These are phyloP conservation scores for Acacia concinna DNA, from an alignment of 331 rosid genomes.

Conservation along the genomic window DNA sequence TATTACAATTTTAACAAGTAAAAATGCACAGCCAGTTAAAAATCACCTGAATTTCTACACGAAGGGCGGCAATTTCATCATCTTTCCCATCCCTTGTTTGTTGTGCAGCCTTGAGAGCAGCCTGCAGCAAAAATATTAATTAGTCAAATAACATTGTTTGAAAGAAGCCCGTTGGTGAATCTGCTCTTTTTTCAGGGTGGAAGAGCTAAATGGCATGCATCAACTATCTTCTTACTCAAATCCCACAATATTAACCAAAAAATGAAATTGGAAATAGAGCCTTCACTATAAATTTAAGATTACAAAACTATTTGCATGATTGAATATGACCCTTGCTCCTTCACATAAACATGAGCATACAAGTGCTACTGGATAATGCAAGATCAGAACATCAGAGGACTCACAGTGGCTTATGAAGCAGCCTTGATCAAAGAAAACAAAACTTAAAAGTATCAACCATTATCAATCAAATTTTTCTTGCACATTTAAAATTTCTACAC, in stretches of 20 bases:
- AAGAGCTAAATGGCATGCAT: not conserved
- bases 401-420: conserved; percentile 20
- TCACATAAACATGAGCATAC: conserved; percentile 20
- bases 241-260: conserved; percentile 15
- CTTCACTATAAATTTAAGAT: conserved; percentile 11
- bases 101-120: conserved; percentile 91
- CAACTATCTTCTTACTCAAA: conserved; percentile 14
- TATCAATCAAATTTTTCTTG: conserved; percentile 14
- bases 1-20: not conserved
- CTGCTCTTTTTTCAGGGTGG: not conserved
- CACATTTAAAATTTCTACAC: conserved; percentile 25
- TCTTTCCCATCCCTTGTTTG: conserved; percentile 78
- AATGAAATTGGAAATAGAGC: conserved; percentile 6
- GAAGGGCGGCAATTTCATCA: conserved; percentile 77
- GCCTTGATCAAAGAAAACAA: conserved; percentile 23
- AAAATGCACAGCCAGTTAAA: not conserved
- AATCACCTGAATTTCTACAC: conserved; percentile 76
- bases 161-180: conserved; percentile 21
- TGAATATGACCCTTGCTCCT: not conserved
- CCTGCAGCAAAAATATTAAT: conserved; percentile 54
- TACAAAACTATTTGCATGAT: conserved; percentile 10
- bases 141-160: conserved; percentile 34
- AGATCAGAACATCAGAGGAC: conserved; percentile 19
- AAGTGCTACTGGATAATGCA: not conserved
- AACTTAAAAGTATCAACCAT: not conserved